These are phyloP conservation scores for Lentithecium fluviatile DNA, from an alignment of 495 filamentous ascomycete genomes.

Conservation along the genomic window DNA sequence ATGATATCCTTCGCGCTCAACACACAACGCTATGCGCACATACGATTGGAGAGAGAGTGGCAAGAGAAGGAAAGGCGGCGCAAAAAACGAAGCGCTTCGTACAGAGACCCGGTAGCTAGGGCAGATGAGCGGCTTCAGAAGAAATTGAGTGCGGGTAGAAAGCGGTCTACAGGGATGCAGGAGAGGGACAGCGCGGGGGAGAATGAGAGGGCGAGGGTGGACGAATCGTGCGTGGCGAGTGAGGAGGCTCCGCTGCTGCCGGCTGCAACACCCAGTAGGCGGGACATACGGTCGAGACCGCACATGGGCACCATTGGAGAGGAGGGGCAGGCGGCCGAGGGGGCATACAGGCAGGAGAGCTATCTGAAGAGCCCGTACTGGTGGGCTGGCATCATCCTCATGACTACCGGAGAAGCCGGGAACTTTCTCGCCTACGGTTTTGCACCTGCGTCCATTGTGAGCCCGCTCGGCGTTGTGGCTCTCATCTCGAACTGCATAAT, in stretches of 20 bases:
- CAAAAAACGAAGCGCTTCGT: conserved; percentile 35
- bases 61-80: conserved; percentile 43
- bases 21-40: conserved; percentile 93
- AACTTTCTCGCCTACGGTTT: conserved; percentile 99
- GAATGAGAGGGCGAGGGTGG: conserved; percentile 5
- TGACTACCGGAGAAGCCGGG: conserved; percentile 88
- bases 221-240: conserved; percentile 15
- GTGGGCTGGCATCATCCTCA: conserved; percentile 90
- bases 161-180: no score
- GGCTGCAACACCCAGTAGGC: no score
- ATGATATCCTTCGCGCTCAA: conserved; percentile 95
- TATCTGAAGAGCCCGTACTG: conserved; percentile 92
- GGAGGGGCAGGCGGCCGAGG: conserved; percentile 16
- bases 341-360: conserved; percentile 48
- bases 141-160: conserved; percentile 10
- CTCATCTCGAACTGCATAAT: conserved; percentile 95
- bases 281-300: neutral
- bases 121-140: conserved; percentile 33
- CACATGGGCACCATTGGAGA: conserved; percentile 32
- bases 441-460: conserved; percentile 98
- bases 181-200: conserved; percentile 4
- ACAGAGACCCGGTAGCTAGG: conserved; percentile 38
- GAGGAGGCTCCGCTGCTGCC: conserved; percentile 52
- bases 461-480: conserved; percentile 90
- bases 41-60: conserved; percentile 63